Evolutionary conservation across 495 filamentous ascomycete species (phyloP).

Genomic region (Astrothelium macrocarpum): DNA sequence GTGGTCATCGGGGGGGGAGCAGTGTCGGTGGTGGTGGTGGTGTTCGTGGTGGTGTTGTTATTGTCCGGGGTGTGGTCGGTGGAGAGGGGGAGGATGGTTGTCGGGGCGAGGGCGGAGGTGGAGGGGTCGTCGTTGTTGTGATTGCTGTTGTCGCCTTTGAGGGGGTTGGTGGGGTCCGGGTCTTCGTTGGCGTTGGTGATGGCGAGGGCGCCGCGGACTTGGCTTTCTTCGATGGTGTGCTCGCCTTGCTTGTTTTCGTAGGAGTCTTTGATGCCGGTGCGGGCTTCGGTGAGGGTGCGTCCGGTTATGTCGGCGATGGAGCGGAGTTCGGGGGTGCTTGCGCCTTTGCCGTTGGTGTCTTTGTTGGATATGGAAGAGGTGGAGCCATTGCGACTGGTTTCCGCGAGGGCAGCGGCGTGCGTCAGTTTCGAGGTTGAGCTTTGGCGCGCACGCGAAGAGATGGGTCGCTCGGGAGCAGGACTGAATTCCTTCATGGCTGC

Average conservation of each 20-base stretch:
- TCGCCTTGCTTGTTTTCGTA: constrained; percentile 8
- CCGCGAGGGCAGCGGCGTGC: neutral
- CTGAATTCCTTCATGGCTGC: constrained; percentile 36
- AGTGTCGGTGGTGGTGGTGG: neutral
- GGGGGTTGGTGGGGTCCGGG: neutral
- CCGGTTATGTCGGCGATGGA: constrained; percentile 10
- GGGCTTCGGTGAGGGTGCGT: constrained; percentile 9
- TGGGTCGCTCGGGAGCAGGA: constrained; percentile 18
- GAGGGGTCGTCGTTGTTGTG: constrained; percentile 4
- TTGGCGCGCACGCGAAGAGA: constrained; percentile 41
- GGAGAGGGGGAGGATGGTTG: neutral
- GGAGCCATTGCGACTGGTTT: constrained; percentile 16
- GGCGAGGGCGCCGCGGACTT: constrained; percentile 9
- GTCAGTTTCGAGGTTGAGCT: constrained; percentile 44
- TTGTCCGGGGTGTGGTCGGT: neutral
- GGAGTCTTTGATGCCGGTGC: constrained; percentile 1
- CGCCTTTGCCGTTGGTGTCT: constrained; percentile 15
- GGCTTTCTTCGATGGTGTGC: neutral
- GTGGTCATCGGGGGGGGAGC: neutral
- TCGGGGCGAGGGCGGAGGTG: neutral
- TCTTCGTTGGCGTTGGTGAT: neutral
- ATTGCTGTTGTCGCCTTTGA: constrained; percentile 12
- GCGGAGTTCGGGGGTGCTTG: constrained; percentile 13
- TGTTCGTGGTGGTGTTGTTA: constrained; percentile 4
- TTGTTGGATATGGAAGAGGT: constrained; percentile 24